Evolutionary conservation across 23 red algal species (phyloP).

Genomic region (Chondrus crispus): DNA sequence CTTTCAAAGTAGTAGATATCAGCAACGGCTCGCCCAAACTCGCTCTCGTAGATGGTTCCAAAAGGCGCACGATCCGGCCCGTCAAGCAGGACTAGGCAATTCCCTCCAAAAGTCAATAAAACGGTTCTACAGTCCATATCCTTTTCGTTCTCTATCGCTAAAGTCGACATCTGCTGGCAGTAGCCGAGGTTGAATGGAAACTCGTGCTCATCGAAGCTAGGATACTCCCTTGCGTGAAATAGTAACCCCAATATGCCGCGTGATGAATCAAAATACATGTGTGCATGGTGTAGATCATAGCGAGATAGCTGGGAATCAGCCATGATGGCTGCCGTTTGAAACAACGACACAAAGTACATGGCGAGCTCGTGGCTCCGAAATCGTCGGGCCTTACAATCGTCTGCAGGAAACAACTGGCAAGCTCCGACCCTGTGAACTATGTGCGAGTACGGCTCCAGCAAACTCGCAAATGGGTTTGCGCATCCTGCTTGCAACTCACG

Average conservation of each 20-base stretch:
- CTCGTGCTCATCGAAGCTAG: background rate
- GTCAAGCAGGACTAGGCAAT: background rate
- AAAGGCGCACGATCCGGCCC: background rate
- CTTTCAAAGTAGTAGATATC: constrained; percentile 35
- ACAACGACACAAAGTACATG: constrained; percentile 8
- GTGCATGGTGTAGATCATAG: constrained; percentile 44
- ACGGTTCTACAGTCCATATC: constrained; percentile 20
- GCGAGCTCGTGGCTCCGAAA: background rate
- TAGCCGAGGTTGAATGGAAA: constrained; percentile 37
- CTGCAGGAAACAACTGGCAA: constrained; percentile 32
- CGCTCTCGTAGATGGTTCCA: constrained; percentile 39
- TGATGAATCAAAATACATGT: background rate
- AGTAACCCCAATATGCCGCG: background rate
- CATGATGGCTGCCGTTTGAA: background rate
- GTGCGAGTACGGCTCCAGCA: constrained; percentile 4
- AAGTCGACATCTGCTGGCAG: constrained; percentile 23
- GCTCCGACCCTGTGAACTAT: constrained; percentile 9
- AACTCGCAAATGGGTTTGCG: background rate
- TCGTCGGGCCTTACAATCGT: background rate
- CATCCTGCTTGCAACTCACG: background rate
- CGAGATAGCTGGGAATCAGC: constrained; percentile 5
- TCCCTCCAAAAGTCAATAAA: background rate
- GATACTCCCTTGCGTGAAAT: constrained; percentile 53
- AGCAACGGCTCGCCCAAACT: constrained; percentile 11
- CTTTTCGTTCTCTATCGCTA: background rate